These are phyloP conservation scores for Amanita brunnescens DNA, from an alignment of 768 basidiomycete species.

Conservation along the genomic window DNA sequence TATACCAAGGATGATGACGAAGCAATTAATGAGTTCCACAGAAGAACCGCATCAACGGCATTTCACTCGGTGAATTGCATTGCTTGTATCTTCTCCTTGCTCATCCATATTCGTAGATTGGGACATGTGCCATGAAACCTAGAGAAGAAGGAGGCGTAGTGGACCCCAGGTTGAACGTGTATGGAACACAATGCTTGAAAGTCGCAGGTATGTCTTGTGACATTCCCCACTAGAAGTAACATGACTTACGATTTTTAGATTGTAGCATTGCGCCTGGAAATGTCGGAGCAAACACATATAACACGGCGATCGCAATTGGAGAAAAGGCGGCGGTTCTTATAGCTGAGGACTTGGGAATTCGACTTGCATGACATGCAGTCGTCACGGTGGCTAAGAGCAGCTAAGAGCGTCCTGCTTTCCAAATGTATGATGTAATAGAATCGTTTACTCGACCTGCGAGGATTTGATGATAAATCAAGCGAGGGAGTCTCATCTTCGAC, in stretches of 20 bases:
- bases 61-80: constrained; percentile 35
- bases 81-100: background rate
- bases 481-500: too few species aligned
- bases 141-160: constrained; percentile 51
- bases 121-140: constrained; percentile 64
- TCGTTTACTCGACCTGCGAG: too few species aligned
- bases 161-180: constrained; percentile 52
- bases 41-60: constrained; percentile 27
- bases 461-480: too few species aligned
- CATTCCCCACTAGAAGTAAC: background rate
- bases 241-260: constrained; percentile 15
- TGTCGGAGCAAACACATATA: constrained; percentile 34
- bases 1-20: constrained; percentile 35
- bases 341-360: constrained; percentile 39
- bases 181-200: constrained; percentile 49
- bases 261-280: constrained; percentile 31
- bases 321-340: constrained; percentile 58
- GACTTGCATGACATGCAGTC: constrained; percentile 8
- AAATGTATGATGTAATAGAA: too few species aligned
- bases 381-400: too few species aligned
- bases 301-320: constrained; percentile 38
- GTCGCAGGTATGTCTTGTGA: constrained; percentile 34
- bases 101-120: constrained; percentile 31
- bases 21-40: constrained; percentile 31
- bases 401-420: too few species aligned